Evolutionary conservation across 768 basidiomycete genomes (phyloP), one percentile per base, ranked within the genome.

Genomic region (Suillus fuscotomentosus): DNA sequence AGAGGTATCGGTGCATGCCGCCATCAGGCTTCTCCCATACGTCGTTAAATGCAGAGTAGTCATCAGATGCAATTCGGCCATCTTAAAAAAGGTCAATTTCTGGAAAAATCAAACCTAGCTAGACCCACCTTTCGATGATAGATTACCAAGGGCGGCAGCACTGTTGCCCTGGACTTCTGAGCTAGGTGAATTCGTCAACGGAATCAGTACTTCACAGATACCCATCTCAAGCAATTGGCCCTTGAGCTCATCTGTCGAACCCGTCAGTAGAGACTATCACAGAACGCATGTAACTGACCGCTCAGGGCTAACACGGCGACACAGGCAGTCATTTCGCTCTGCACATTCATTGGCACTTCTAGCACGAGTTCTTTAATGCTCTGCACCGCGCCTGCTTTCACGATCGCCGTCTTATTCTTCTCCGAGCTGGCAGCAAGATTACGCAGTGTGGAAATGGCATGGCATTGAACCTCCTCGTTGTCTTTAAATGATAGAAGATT

Each of bases 261-360:
- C 48, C 45, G 38, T 74, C 60, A 69, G 50, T 50, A 43, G 39
- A 43, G 11, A 9, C 34, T 22, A 36, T 38, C 45, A 60, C 0
- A 27, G 51, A 17, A 43, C 22, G 13, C 34, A 53, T n/a, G 55
- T 57, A 51, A 70, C 91, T 62, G 75, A 97, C 96, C 96, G 70
- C 94, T 97, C 70, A 99, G 76, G 6, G 97, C 97, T 66, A 99
- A 79, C 15, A 99, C 97, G 20, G 97, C 97, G 51, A 98, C 91
- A 70, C 97, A 99, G 7, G 97, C 97, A 50, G 97, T 99, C 97
- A 99, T 99, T 79, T 99, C 97, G 72, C 95, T 97, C 79, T 99
- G 97, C 13, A 99, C 97, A 66, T 91, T 92, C 81, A 97, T 88
- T 4, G 97, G 95, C 1, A 98, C 97, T 71, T 91, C 91, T 14